Percentiles rank a stretch among this genome's conserved stretches.
Evolutionary conservation across 1,139 yeast genomes (phyloP).

Genomic region (Hyphopichia pseudoburtonii): DNA sequence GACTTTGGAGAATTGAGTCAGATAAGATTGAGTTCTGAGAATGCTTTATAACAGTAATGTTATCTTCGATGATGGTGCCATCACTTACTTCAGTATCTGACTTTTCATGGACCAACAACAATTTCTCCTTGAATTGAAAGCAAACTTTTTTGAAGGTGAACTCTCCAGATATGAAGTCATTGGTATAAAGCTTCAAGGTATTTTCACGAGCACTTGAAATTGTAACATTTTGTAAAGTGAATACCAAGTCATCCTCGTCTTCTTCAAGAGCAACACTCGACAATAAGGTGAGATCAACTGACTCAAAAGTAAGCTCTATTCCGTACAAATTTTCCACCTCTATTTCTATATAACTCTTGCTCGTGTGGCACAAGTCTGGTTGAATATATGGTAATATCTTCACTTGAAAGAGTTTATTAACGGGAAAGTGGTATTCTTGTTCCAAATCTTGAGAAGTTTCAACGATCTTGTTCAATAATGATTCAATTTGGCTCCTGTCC

Average conservation of each 20-base stretch:
- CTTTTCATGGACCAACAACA: conserved; percentile 11
- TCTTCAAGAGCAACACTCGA: conserved; percentile 12
- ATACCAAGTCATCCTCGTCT: conserved; percentile 9
- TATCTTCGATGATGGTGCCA: conserved; percentile 5
- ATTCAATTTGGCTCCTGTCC: conserved; percentile 18
- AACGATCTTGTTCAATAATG: conserved; percentile 22
- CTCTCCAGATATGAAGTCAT: conserved; percentile 23
- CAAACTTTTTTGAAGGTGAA: conserved; percentile 22
- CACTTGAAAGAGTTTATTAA: conserved; percentile 31
- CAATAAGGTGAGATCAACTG: conserved; percentile 19
- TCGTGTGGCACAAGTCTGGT: conserved; percentile 17
- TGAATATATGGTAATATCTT: conserved; percentile 25
- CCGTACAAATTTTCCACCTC: conserved; percentile 25
- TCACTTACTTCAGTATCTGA: background rate
- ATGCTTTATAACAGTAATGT: conserved; percentile 11
- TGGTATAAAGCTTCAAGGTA: conserved; percentile 21
- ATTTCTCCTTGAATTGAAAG: conserved; percentile 20
- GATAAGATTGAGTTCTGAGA: conserved; percentile 4
- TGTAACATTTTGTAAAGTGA: conserved; percentile 9
- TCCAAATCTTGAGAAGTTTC: conserved; percentile 18
- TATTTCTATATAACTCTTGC: conserved; percentile 25
- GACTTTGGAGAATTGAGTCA: conserved; percentile 1
- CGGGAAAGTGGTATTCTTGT: conserved; percentile 22
- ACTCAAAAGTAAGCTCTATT: conserved; percentile 22
- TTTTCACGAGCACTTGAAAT: conserved; percentile 11